Base-by-base conservation (phyloP, 495 filamentous ascomycete genomes). In the Trichoderma parareesei region DNA sequence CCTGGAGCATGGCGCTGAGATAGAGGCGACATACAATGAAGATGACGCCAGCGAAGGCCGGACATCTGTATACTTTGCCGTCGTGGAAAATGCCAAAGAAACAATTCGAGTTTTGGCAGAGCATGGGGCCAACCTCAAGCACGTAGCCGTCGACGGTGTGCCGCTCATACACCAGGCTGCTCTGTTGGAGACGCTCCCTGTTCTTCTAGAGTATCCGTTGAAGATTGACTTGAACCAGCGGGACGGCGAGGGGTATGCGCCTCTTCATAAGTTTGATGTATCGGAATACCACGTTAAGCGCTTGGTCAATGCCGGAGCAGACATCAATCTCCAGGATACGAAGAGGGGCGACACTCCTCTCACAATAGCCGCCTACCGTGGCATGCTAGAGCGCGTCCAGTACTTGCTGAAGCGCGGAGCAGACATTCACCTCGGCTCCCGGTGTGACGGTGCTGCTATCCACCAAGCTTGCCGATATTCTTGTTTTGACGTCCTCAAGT, bases 241-340 rank as follows among this genome's bases (percentile, higher is more conserved):
- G 14, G 44, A 60, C 38, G 27, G 38, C 8, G 48, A 48, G 5
- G 64, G 60, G 14, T 33, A 66, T 33, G 61, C 67, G 38, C 40
- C 65, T 20, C 55, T 66, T 7, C 42, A 57, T 16, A 33, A 33
- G 10, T 11, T 10, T 35, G 6, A 48, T 42, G 53, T 55, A 6
- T 13, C 48, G 2, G 37, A 64, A 5, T 40, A 66, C 2, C 63
- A 61, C 37, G 18, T 65, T 3, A 41, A 66, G 44, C 49, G 57
- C 35, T 64, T 70, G 9, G 61, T 70, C 40, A 65, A 63, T 53
- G 64, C 60, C 10, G 68, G 66, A 10, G 64, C 61, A 13, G 49
- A 42, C 20, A 33, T 66, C 5, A 61, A 68, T 53, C 38, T 61
- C 11, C 60, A 61, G 20, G 63, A 68, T 35, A 68, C 65, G 42